A percentile compares a stretch with the other conserved stretches of the same genome.
Evolutionary conservation across 2,329 filamentous ascomycete species (phyloP).

Genomic region (Talaromyces pinophilus): DNA sequence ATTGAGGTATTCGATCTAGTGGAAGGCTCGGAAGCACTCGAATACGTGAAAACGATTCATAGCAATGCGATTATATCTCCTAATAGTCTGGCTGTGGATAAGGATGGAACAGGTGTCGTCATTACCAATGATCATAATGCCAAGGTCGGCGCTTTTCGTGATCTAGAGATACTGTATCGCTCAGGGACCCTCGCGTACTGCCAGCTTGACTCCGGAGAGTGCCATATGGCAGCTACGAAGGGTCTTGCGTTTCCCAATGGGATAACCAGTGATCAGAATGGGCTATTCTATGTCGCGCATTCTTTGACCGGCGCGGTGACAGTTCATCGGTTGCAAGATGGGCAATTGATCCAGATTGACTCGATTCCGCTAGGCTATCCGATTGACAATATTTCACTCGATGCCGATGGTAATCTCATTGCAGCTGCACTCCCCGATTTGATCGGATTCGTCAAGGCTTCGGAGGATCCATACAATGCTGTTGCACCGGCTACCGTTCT

Average conservation of each 20-base stretch:
- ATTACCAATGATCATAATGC: conserved; percentile 41
- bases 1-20: conserved; percentile 39
- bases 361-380: conserved; percentile 33
- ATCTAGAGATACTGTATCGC: conserved; percentile 31
- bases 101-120: conserved; percentile 36
- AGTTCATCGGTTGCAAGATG: conserved; percentile 24
- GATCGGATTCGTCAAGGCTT: conserved; percentile 26
- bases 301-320: conserved; percentile 30
- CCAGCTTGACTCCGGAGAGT: conserved; percentile 28
- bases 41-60: conserved; percentile 36
- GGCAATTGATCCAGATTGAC: not conserved
- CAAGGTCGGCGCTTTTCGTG: conserved; percentile 30
- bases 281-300: conserved; percentile 39
- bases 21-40: conserved; percentile 29
- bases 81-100: conserved; percentile 39
- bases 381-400: conserved; percentile 42
- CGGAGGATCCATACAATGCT: conserved; percentile 29
- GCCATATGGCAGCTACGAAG: conserved; percentile 29
- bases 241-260: conserved; percentile 38
- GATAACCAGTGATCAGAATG: conserved; percentile 34
- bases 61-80: conserved; percentile 37
- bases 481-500: conserved; percentile 23
- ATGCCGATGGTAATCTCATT: conserved; percentile 39
- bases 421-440: conserved; percentile 36
- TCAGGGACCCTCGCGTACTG: conserved; percentile 37